phyloP scores from a whole-genome alignment of 768 basidiomycete species.

The Exsudoporus frostii region DNA sequence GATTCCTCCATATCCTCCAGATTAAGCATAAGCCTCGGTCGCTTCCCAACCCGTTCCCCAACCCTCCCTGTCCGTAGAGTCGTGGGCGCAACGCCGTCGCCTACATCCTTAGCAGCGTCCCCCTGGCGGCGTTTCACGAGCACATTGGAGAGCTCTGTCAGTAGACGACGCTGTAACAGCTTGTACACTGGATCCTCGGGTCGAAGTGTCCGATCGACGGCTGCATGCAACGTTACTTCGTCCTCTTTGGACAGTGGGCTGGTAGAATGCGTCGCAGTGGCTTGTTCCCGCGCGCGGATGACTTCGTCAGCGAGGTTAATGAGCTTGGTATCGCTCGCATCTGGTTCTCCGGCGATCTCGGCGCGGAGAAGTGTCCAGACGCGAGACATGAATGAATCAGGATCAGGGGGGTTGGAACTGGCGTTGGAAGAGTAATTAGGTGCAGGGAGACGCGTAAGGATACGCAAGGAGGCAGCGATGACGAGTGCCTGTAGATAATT shows the following conservation, averaged over 20 bases:
- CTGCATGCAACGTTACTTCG: slow-evolving; percentile 51
- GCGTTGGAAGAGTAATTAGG: slow-evolving; percentile 4
- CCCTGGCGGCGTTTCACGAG: slow-evolving; percentile 23
- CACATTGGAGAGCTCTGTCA: slow-evolving; percentile 36
- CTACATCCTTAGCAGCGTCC: not conserved
- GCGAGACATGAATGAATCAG: slow-evolving; percentile 49
- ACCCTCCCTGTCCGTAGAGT: slow-evolving; percentile 34
- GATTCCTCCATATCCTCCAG: slow-evolving; percentile 16
- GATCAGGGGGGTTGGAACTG: slow-evolving; percentile 7
- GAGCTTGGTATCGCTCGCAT: slow-evolving; percentile 48
- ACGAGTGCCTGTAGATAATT: slow-evolving; percentile 71
- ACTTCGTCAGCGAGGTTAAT: slow-evolving; percentile 75
- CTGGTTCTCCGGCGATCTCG: slow-evolving; percentile 44
- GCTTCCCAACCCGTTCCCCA: slow-evolving; percentile 19
- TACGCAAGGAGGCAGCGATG: slow-evolving; percentile 57
- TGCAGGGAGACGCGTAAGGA: slow-evolving; percentile 47
- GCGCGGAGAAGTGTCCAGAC: slow-evolving; percentile 62
- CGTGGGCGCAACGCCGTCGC: slow-evolving; percentile 11
- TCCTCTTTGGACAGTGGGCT: slow-evolving; percentile 35
- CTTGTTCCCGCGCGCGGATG: slow-evolving; percentile 46
- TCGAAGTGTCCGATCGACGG: slow-evolving; percentile 61
- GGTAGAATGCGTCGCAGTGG: not conserved
- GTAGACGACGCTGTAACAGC: slow-evolving; percentile 57
- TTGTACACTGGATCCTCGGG: slow-evolving; percentile 63
- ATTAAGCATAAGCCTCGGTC: slow-evolving; percentile 29